phyloP scores from a whole-genome alignment of 495 filamentous ascomycete species.

The Jackrogersella multiformis region DNA sequence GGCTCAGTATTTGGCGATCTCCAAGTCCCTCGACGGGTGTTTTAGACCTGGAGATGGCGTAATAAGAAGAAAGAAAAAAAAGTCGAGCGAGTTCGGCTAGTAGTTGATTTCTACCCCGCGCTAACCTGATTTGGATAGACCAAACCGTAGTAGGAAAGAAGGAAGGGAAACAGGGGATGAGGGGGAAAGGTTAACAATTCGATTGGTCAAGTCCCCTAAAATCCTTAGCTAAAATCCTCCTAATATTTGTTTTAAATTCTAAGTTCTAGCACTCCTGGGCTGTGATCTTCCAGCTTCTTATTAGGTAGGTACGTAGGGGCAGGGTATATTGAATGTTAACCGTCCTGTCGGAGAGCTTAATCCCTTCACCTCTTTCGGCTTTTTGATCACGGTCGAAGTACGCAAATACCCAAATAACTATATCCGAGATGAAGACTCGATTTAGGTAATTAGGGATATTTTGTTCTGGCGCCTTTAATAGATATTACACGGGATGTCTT shows the following conservation, averaged over 20 bases:
- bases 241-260: too few relatives aligned
- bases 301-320: too few relatives aligned
- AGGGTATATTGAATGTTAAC: background rate
- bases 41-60: constrained; percentile 28
- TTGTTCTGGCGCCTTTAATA: background rate
- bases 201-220: background rate
- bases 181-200: constrained; percentile 18
- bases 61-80: constrained; percentile 28
- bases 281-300: background rate
- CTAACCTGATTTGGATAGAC: constrained; percentile 27
- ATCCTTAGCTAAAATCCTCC: too few relatives aligned
- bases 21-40: constrained; percentile 25
- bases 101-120: constrained; percentile 36
- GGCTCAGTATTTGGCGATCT: constrained; percentile 17
- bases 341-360: constrained; percentile 4
- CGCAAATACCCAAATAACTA: too few relatives aligned
- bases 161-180: background rate
- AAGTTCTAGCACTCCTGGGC: too few relatives aligned
- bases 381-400: background rate
- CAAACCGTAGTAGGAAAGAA: background rate
- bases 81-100: constrained; percentile 33
- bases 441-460: background rate
- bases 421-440: background rate
- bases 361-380: constrained; percentile 9
- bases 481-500: background rate